Evolutionary conservation across 163 green algal species (phyloP).

Genomic region (Chloromonas sp.): DNA sequence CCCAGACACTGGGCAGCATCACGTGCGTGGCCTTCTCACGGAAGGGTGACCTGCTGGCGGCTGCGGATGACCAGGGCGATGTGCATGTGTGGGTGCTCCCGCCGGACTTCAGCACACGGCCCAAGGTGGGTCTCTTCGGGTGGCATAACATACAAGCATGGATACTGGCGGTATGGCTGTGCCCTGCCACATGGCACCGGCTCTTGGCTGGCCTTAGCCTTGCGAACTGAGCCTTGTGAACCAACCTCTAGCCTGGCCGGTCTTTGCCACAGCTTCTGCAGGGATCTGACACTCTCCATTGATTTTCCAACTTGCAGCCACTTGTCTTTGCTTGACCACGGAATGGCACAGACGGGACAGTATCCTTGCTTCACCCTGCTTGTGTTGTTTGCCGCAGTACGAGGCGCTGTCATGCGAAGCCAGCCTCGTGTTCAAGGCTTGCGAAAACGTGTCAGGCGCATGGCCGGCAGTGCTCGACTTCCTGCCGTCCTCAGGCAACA

Average conservation of each 20-base stretch:
- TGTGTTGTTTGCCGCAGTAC: neutral
- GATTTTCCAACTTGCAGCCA: too few relatives aligned
- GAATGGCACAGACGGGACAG: too few relatives aligned
- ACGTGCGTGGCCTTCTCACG: conserved; percentile 17
- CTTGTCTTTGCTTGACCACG: too few relatives aligned
- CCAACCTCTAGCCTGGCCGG: too few relatives aligned
- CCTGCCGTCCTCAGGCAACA: conserved; percentile 2
- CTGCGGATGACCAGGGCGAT: conserved; percentile 10
- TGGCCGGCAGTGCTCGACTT: conserved; percentile 5
- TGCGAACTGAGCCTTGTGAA: too few relatives aligned
- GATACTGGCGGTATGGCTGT: too few relatives aligned
- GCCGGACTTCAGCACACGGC: conserved; percentile 7
- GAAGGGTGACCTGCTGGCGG: conserved; percentile 27
- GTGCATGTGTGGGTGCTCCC: conserved; percentile 30
- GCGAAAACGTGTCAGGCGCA: neutral
- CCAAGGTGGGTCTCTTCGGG: neutral
- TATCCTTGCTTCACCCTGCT: too few relatives aligned
- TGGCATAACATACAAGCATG: too few relatives aligned
- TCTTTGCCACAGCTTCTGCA: too few relatives aligned
- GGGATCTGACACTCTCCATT: too few relatives aligned
- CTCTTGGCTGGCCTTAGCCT: too few relatives aligned
- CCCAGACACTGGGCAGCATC: conserved; percentile 5
- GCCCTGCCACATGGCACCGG: too few relatives aligned
- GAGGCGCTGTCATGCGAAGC: conserved; percentile 2
- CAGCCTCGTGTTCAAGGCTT: conserved; percentile 8